Conservation (phyloP, 495 filamentous ascomycete genomes). For the Penicillium canariense region DNA sequence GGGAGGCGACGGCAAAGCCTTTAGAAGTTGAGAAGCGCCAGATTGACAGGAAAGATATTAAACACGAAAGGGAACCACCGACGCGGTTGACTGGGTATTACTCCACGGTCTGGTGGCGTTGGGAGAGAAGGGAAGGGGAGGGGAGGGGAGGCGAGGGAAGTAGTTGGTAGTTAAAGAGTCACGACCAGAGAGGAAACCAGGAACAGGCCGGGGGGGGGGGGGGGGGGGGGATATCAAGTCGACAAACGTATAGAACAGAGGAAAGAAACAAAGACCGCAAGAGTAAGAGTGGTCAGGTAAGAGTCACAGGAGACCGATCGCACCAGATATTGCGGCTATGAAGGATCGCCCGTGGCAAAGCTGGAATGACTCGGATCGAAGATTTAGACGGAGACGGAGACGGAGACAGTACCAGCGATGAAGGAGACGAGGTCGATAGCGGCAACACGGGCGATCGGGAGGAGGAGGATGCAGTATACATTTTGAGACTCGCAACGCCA, state of each 20-base stretch:
- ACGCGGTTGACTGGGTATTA: constrained; percentile 1
- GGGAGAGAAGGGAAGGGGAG: neutral
- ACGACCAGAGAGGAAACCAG: neutral
- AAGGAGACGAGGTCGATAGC: constrained; percentile 22
- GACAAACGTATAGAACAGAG: neutral
- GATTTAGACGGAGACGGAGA: constrained; percentile 21
- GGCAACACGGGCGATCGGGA: constrained; percentile 30
- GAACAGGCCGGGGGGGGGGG: neutral
- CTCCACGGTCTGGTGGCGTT: neutral
- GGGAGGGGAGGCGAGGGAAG: neutral
- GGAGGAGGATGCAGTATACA: constrained; percentile 30
- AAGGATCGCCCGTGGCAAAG: constrained; percentile 13
- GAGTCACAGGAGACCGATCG: constrained; percentile 25
- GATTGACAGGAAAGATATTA: constrained; percentile 20
- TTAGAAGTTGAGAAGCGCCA: constrained; percentile 36
- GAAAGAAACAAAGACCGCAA: neutral
- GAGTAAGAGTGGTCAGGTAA: constrained; percentile 1
- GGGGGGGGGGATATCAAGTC: neutral
- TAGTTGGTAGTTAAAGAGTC: neutral
- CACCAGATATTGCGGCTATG: constrained; percentile 23
- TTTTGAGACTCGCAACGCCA: no score
- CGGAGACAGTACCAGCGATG: constrained; percentile 20
- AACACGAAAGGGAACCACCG: constrained; percentile 5
- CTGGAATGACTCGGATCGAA: constrained; percentile 19
- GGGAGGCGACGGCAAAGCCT: constrained; percentile 49